Evolutionary conservation across 352 stramenopile genomes (phyloP), one percentile per base, ranked within the genome.

Genomic region (Globisporangium ultimum): DNA sequence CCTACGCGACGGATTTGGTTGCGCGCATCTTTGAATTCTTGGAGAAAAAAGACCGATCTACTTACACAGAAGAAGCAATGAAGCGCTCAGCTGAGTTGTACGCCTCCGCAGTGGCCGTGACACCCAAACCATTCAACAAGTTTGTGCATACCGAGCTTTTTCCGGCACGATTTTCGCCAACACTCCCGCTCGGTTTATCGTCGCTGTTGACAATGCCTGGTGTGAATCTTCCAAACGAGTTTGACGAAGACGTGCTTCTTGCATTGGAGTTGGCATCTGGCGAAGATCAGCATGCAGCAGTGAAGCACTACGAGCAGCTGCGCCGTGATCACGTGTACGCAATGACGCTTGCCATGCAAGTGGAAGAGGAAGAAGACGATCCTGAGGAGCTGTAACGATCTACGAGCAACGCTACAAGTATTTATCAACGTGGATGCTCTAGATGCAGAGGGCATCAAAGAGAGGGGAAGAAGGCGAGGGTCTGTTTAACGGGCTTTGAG

Each of bases 11-110:
- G 1, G 82, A 92, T 53, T 55, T 92, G 40, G 75, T 92, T 3
- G 79, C 82, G 3, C 72, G 82, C 12, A 89, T 92, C 60, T 92
- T 88, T 58, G 82, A 92, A 32, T 92, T 87, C 38, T 56, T 92
- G 48, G 82, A 92, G 63, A 85, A 88, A 58, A 72, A 78, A 34
- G 74, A 83, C 41, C 58, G 45, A n/a, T 88, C 76, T 2, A 41
- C 60, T 9, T 69, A 68, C 56, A 76, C 60, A 15, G 70, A 75
- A 22, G 73, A 67, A 41, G 59, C 79, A 21, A 74, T 90, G 11
- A 76, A 73, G 48, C 70, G 64, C 13, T 90, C 80, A 0, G 68
- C 60, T 2, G 71, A 81, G 53, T 60, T 78, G 4, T 87, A 84
- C 57, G 52, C 66, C 12, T 61, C 76, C 0, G 74, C 74, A 9